Evolutionary conservation across 2,329 filamentous ascomycete genomes (phyloP).

Genomic region (Verticillium nonalfalfae): DNA sequence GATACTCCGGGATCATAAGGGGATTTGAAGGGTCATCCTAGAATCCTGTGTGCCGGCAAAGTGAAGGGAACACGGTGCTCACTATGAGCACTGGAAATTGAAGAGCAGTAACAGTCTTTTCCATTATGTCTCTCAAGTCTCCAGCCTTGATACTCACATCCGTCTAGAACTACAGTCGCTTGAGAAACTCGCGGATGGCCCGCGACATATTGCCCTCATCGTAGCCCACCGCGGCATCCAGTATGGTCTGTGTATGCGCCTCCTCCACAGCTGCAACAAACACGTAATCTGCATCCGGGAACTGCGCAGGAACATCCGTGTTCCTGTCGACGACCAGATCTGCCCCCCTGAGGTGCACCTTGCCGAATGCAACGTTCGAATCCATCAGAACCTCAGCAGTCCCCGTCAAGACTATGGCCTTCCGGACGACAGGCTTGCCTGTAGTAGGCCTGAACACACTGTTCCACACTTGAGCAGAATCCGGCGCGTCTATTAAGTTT

Average conservation of each 20-base stretch:
- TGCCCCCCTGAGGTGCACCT: not conserved
- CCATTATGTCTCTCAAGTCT: too few relatives aligned
- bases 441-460: not conserved
- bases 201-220: constrained; percentile 2
- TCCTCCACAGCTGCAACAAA: constrained; percentile 4
- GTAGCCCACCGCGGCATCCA: constrained; percentile 4
- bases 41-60: too few relatives aligned
- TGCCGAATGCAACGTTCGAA: not conserved
- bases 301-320: not conserved
- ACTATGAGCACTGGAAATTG: too few relatives aligned
- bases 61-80: too few relatives aligned
- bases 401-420: constrained; percentile 2
- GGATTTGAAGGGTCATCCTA: not conserved
- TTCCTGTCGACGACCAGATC: not conserved
- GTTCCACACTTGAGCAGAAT: constrained; percentile 2
- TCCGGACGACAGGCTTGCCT: not conserved
- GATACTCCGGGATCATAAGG: not conserved
- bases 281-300: not conserved
- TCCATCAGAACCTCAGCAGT: constrained; percentile 5
- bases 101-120: too few relatives aligned
- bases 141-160: too few relatives aligned
- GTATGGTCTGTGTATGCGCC: constrained; percentile 5
- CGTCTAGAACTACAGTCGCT: not conserved
- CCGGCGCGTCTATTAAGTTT: constrained; percentile 1
- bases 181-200: constrained; percentile 1